Conservation (phyloP, 75 land plant species). For the Cunninghamia lanceolata region DNA sequence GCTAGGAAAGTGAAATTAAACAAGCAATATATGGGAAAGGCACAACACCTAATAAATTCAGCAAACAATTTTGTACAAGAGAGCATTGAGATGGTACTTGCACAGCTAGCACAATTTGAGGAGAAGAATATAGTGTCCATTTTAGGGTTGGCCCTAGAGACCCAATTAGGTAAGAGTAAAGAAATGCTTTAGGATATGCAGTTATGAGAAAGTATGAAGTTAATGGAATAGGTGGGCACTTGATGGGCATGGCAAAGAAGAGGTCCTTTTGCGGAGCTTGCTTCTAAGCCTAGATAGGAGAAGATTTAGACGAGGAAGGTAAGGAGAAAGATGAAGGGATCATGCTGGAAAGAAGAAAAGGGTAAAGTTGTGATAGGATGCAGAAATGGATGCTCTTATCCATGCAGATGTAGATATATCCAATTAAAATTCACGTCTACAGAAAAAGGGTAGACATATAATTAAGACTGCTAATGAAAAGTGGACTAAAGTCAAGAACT, state of each 20-base stretch:
- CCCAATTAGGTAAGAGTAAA: background rate
- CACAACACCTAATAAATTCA: background rate
- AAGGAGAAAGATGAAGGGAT: conserved; percentile 18
- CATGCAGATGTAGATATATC: conserved; percentile 22
- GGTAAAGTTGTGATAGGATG: conserved; percentile 32
- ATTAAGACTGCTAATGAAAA: conserved; percentile 29
- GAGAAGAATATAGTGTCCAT: background rate
- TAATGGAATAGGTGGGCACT: background rate
- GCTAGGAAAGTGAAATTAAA: background rate
- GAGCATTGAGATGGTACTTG: too few relatives aligned
- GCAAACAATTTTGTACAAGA: too few relatives aligned
- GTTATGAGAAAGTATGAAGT: background rate
- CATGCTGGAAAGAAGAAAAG: conserved; percentile 22
- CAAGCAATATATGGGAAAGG: background rate
- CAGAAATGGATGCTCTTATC: conserved; percentile 36
- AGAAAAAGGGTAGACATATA: conserved; percentile 28
- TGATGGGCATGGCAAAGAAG: background rate
- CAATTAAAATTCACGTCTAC: conserved; percentile 20
- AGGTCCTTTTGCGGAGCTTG: background rate
- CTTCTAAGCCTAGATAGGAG: too few relatives aligned
- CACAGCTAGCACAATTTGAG: too few relatives aligned
- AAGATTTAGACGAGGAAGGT: conserved; percentile 6
- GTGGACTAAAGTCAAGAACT: conserved; percentile 20
- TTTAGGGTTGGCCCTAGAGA: background rate
- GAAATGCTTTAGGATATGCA: background rate